Conservation (phyloP, 148 eudicot genomes). For the Suaeda aralocaspica region DNA sequence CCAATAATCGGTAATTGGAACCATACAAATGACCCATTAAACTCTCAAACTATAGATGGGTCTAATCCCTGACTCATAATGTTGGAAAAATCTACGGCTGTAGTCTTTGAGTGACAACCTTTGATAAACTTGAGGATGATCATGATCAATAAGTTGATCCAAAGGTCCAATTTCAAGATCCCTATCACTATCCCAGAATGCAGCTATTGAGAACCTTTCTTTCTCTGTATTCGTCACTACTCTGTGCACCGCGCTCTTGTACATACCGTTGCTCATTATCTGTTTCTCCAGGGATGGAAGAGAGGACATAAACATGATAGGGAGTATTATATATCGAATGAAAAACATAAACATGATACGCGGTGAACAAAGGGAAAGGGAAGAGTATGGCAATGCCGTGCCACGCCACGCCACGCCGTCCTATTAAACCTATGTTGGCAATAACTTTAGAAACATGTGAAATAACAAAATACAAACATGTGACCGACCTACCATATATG, state of each 20-base stretch:
- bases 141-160: conserved; percentile 23
- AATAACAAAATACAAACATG: too few relatives aligned
- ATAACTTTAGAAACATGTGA: too few relatives aligned
- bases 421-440: too few relatives aligned
- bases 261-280: conserved; percentile 49
- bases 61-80: conserved; percentile 34
- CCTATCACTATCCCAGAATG: conserved; percentile 31
- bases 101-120: conserved; percentile 29
- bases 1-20: too few relatives aligned
- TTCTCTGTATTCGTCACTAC: conserved; percentile 34
- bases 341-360: too few relatives aligned
- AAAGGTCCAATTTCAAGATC: conserved; percentile 29
- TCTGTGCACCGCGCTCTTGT: conserved; percentile 47
- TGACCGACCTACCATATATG: too few relatives aligned
- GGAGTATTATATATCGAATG: too few relatives aligned
- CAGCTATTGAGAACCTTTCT: conserved; percentile 37
- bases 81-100: conserved; percentile 4
- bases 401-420: too few relatives aligned
- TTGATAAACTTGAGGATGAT: conserved; percentile 18
- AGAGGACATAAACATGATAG: neutral
- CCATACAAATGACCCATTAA: neutral
- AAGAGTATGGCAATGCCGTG: too few relatives aligned
- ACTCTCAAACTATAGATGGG: conserved; percentile 21
- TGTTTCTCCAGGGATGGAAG: neutral
- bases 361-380: too few relatives aligned